Evolutionary conservation across 2,329 filamentous ascomycete genomes (phyloP).

Genomic region (Verticillium klebahnii): DNA sequence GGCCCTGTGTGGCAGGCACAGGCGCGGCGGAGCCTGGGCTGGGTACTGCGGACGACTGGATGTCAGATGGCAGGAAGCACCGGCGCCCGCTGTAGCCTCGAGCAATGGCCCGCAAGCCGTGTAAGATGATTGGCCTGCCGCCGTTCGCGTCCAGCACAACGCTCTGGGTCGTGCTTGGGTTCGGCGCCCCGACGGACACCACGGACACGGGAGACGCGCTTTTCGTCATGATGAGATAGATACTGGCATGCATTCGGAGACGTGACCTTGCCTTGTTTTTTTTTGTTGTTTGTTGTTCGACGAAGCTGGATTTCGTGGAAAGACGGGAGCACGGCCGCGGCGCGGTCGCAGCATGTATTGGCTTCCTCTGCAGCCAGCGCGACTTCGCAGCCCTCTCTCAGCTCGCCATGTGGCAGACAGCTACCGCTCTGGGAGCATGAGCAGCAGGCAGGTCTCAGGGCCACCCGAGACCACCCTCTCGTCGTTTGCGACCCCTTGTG

Average conservation of each 20-base stretch:
- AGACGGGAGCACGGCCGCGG: too few relatives aligned
- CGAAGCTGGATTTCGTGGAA: too few relatives aligned
- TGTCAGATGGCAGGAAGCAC: not conserved
- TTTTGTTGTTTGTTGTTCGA: too few relatives aligned
- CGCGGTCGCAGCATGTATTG: not conserved
- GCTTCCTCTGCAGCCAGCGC: not conserved
- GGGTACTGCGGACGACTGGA: not conserved
- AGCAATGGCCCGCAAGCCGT: not conserved
- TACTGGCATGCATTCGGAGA: too few relatives aligned
- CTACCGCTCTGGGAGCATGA: not conserved
- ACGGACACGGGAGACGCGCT: not conserved
- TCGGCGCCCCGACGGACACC: not conserved
- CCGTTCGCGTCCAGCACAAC: not conserved
- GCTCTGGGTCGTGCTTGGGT: too few relatives aligned
- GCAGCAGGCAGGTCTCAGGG: not conserved
- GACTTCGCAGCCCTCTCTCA: not conserved
- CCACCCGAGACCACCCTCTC: not conserved
- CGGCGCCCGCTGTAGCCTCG: not conserved
- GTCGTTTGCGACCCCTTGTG: not conserved
- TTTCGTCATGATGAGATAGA: not conserved
- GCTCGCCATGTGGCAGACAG: not conserved
- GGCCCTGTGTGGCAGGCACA: not conserved
- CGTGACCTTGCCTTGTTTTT: too few relatives aligned
- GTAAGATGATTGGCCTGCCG: slow-evolving; percentile 2
- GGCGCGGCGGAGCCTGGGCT: not conserved